Evolutionary conservation across 805 yeast species (phyloP).

Genomic region (Hanseniaspora guilliermondii): DNA sequence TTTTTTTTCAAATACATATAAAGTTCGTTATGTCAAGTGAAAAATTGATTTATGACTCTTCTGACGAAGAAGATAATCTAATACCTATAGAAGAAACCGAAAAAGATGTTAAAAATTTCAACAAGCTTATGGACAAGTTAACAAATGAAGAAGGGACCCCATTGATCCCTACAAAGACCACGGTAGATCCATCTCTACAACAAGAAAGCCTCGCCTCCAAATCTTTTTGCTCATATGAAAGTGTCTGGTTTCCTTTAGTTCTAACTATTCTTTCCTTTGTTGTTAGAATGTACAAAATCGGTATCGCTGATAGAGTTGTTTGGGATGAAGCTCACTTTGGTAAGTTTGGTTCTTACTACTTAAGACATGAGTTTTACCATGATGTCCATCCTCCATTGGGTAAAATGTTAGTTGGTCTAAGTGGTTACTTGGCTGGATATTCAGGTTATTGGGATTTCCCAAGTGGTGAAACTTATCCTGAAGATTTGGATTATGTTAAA

Average conservation of each 20-base stretch:
- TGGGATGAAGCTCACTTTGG: slow-evolving; percentile 93
- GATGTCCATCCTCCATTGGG: slow-evolving; percentile 87
- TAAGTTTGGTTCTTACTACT: slow-evolving; percentile 68
- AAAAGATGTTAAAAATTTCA: slow-evolving; percentile 8
- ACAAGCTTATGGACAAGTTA: slow-evolving; percentile 7
- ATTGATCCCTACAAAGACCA: background rate
- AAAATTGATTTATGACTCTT: background rate
- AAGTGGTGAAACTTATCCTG: slow-evolving; percentile 54
- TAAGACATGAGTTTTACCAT: slow-evolving; percentile 67
- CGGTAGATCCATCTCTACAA: slow-evolving; percentile 15
- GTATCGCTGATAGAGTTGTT: slow-evolving; percentile 45
- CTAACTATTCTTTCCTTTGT: slow-evolving; percentile 38
- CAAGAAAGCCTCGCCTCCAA: slow-evolving; percentile 15
- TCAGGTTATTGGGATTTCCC: slow-evolving; percentile 65
- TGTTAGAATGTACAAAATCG: slow-evolving; percentile 50
- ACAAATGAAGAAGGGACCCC: background rate
- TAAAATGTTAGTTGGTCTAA: slow-evolving; percentile 63
- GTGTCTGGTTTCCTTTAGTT: slow-evolving; percentile 32
- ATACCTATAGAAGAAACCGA: background rate
- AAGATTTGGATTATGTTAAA: slow-evolving; percentile 41
- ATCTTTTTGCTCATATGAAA: slow-evolving; percentile 21
- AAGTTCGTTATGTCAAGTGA: background rate
- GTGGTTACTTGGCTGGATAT: slow-evolving; percentile 74
- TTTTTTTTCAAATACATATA: background rate
- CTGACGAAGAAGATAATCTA: background rate